Percentiles rank a stretch among this genome's conserved stretches.
Evolutionary conservation across 768 basidiomycete species (phyloP).

Genomic region (Trametes cingulata): DNA sequence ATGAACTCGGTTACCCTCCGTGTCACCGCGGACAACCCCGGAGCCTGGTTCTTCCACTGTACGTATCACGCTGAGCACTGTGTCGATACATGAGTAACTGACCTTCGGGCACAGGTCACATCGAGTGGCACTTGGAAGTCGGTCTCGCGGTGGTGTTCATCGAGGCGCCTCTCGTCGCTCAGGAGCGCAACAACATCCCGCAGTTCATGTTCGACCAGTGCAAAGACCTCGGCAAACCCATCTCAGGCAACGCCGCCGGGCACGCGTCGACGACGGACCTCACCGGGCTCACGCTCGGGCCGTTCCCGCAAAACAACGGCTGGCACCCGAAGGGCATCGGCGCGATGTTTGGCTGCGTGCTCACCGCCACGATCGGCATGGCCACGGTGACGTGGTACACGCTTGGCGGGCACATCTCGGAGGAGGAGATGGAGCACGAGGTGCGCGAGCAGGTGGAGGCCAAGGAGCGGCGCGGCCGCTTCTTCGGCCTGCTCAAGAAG

Average conservation of each 20-base stretch:
- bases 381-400: slow-evolving; percentile 83
- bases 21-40: slow-evolving; percentile 89
- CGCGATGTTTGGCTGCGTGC: slow-evolving; percentile 76
- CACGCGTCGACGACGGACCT: slow-evolving; percentile 69
- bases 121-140: slow-evolving; percentile 82
- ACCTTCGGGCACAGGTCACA: slow-evolving; percentile 55
- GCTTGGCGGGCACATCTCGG: slow-evolving; percentile 68
- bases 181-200: slow-evolving; percentile 58
- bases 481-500: slow-evolving; percentile 41
- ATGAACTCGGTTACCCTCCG: slow-evolving; percentile 71
- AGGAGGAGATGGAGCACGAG: slow-evolving; percentile 81
- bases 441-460: slow-evolving; percentile 53
- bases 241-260: slow-evolving; percentile 88
- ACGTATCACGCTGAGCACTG: slow-evolving; percentile 29
- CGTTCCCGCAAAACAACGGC: slow-evolving; percentile 70
- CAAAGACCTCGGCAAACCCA: slow-evolving; percentile 52
- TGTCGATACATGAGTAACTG: background rate
- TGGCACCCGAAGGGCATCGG: slow-evolving; percentile 75
- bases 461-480: slow-evolving; percentile 53
- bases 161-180: slow-evolving; percentile 74
- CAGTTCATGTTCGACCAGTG: slow-evolving; percentile 73
- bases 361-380: slow-evolving; percentile 86
- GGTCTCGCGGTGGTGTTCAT: slow-evolving; percentile 87
- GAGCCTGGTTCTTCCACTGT: slow-evolving; percentile 87
- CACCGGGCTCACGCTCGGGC: slow-evolving; percentile 61